Evolutionary conservation across 2,329 filamentous ascomycete genomes (phyloP).

Genomic region (Ciborinia camelliae): DNA sequence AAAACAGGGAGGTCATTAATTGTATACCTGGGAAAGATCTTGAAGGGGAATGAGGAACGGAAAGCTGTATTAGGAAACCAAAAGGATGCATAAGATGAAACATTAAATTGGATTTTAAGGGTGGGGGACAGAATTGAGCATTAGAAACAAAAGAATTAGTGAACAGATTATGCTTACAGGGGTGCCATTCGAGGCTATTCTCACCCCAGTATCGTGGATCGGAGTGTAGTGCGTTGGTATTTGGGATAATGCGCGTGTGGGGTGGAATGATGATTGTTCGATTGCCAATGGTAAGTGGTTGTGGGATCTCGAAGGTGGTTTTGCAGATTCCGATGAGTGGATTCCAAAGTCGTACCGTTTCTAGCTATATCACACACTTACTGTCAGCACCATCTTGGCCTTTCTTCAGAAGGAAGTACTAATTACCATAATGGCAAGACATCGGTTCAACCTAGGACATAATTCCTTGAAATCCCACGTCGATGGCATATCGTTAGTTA

Average conservation of each 20-base stretch:
- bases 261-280: slow-evolving; percentile 1
- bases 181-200: slow-evolving; percentile 1
- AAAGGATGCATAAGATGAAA: not conserved
- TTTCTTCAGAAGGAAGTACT: not conserved
- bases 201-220: slow-evolving; percentile 1
- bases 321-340: slow-evolving; percentile 10
- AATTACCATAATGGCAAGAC: slow-evolving; percentile 40
- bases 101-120: not conserved
- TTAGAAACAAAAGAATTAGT: not conserved
- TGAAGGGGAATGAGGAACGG: not conserved
- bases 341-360: slow-evolving; percentile 9
- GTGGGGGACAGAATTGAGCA: not conserved
- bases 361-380: not conserved
- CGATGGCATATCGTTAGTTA: slow-evolving; percentile 29
- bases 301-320: not conserved
- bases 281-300: not conserved
- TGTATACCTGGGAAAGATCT: not conserved
- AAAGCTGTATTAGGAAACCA: not conserved
- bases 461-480: slow-evolving; percentile 39
- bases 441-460: slow-evolving; percentile 44
- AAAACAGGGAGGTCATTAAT: not conserved
- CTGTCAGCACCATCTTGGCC: not conserved
- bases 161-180: not conserved
- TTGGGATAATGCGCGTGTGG: not conserved
- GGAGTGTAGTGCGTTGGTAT: not conserved